A percentile compares a stretch with the other conserved stretches of the same genome.
These are phyloP conservation scores for Furcasterigmium furcatum DNA, from an alignment of 2,329 filamentous ascomycete genomes.

Conservation along the genomic window DNA sequence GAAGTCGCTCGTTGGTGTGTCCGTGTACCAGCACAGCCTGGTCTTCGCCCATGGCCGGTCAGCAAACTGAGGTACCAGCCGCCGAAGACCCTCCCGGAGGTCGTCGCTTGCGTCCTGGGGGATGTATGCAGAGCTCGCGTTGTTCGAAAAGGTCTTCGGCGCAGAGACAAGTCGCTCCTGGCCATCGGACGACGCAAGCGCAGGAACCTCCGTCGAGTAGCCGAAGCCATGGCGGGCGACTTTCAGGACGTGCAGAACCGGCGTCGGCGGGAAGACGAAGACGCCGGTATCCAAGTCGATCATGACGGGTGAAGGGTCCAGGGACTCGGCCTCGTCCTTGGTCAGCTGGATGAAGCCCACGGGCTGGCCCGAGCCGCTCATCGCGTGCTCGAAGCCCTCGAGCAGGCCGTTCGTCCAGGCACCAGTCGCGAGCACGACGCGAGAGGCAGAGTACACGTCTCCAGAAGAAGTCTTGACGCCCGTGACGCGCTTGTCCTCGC, in stretches of 20 bases:
- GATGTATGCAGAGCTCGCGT: slow-evolving; percentile 36
- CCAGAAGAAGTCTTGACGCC: slow-evolving; percentile 18
- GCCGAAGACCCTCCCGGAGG: slow-evolving; percentile 45
- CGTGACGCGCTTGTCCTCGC: slow-evolving; percentile 9
- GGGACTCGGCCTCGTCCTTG: slow-evolving; percentile 47
- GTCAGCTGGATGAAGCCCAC: slow-evolving; percentile 63
- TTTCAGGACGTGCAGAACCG: slow-evolving; percentile 48
- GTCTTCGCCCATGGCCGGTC: slow-evolving; percentile 47
- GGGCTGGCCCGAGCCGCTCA: slow-evolving; percentile 62
- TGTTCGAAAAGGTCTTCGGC: slow-evolving; percentile 29
- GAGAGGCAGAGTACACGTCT: slow-evolving; percentile 37
- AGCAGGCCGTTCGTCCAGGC: slow-evolving; percentile 72
- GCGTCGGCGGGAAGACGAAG: slow-evolving; percentile 51
- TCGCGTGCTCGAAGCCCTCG: slow-evolving; percentile 64
- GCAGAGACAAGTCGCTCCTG: slow-evolving; percentile 22
- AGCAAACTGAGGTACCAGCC: slow-evolving; percentile 52
- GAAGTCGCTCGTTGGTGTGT: slow-evolving; percentile 60
- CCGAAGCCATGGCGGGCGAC: slow-evolving; percentile 59
- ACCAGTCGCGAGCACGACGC: slow-evolving; percentile 67
- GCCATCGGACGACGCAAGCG: slow-evolving; percentile 41
- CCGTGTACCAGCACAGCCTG: slow-evolving; percentile 62
- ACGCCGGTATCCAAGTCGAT: slow-evolving; percentile 52
- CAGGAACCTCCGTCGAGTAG: slow-evolving; percentile 31
- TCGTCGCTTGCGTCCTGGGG: slow-evolving; percentile 49
- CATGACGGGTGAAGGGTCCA: slow-evolving; percentile 56